Conservation (phyloP, 768 basidiomycete genomes). For the Phaeotremella skinneri region DNA sequence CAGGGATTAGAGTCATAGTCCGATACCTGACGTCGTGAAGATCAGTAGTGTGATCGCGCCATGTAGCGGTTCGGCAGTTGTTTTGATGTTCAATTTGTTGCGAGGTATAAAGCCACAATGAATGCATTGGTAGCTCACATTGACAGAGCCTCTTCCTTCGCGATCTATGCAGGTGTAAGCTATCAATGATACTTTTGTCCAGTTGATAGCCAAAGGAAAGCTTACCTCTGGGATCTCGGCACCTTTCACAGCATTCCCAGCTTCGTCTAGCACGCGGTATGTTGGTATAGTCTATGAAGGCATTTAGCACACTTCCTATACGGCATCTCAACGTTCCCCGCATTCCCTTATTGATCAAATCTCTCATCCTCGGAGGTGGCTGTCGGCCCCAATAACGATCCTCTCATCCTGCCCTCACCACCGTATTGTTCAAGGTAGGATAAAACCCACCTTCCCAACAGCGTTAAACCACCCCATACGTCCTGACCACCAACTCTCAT, state of each 20-base stretch:
- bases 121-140: constrained; percentile 78
- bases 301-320: no score
- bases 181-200: constrained; percentile 1
- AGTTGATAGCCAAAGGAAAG: constrained; percentile 12
- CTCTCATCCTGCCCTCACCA: no score
- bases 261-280: constrained; percentile 78
- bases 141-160: constrained; percentile 38
- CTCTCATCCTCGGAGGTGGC: neutral
- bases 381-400: no score
- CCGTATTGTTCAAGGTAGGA: neutral
- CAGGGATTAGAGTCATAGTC: constrained; percentile 56
- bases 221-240: constrained; percentile 73
- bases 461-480: constrained; percentile 48
- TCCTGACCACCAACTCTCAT: constrained; percentile 47
- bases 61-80: no score
- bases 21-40: constrained; percentile 20
- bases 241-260: constrained; percentile 69
- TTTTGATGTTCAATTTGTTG: neutral
- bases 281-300: constrained; percentile 63
- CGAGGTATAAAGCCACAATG: constrained; percentile 45
- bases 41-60: neutral
- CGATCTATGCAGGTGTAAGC: constrained; percentile 62
- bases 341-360: neutral
- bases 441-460: constrained; percentile 41
- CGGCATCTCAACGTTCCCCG: no score